Percentiles rank a stretch among this genome's conserved stretches.
Conservation (phyloP, 2,329 filamentous ascomycete genomes). For the Aspergillus fischeri region DNA sequence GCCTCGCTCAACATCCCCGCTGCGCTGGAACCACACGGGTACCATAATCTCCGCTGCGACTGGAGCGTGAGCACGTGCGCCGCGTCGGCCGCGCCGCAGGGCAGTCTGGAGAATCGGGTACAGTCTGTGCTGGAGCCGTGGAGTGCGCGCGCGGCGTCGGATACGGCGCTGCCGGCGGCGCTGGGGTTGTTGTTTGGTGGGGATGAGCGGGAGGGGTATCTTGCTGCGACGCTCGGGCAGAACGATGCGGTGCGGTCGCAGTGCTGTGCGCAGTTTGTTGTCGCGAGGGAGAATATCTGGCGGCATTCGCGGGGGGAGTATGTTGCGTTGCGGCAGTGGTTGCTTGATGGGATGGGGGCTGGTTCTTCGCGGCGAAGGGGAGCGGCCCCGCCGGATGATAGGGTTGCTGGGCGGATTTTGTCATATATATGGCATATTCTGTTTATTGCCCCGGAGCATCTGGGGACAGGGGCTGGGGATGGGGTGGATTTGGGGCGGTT, state of each 20-base stretch:
- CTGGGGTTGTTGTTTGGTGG: conserved; percentile 34
- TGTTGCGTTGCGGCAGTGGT: conserved; percentile 51
- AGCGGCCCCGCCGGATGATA: conserved; percentile 40
- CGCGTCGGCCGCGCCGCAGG: conserved; percentile 33
- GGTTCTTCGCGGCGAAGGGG: conserved; percentile 6
- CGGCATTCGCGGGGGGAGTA: conserved; percentile 50
- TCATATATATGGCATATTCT: conserved; percentile 50
- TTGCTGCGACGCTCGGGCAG: conserved; percentile 32
- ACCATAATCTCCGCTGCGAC: conserved; percentile 50
- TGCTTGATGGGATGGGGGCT: conserved; percentile 38
- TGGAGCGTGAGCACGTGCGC: conserved; percentile 46
- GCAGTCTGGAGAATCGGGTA: conserved; percentile 38
- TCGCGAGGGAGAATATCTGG: conserved; percentile 46
- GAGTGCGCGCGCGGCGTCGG: conserved; percentile 40
- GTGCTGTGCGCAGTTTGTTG: conserved; percentile 57
- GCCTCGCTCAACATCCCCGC: conserved; percentile 34
- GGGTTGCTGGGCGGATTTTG: conserved; percentile 43
- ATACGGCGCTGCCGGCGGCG: conserved; percentile 34
- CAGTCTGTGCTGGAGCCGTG: conserved; percentile 40
- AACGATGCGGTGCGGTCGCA: conserved; percentile 44
- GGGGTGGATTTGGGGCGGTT: conserved; percentile 33
- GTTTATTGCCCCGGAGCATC: conserved; percentile 25
- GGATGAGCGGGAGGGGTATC: conserved; percentile 28
- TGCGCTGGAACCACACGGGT: conserved; percentile 39
- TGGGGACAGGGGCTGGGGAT: conserved; percentile 1